Evolutionary conservation across 768 basidiomycete genomes (phyloP).

Genomic region (Boletus insuetus): DNA sequence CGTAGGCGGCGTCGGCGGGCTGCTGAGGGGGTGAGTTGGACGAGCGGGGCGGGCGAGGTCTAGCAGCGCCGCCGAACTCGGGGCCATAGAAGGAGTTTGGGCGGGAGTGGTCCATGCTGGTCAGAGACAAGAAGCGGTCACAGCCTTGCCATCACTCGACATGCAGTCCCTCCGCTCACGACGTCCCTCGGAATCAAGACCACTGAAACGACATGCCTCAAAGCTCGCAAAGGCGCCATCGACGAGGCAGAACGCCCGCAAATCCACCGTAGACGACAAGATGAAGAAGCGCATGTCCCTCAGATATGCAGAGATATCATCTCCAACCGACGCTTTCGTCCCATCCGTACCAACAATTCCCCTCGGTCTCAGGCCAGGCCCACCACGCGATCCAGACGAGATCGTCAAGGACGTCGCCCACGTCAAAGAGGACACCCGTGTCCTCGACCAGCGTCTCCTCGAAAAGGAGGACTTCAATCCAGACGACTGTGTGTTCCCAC

Average conservation of each 20-base stretch:
- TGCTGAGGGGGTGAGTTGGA: conserved; percentile 26
- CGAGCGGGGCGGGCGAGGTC: conserved; percentile 11
- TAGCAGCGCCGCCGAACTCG: conserved; percentile 20
- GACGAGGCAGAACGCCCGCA: conserved; percentile 44
- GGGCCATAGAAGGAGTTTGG: conserved; percentile 34
- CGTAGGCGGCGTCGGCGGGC: conserved; percentile 33
- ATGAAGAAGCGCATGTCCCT: conserved; percentile 96
- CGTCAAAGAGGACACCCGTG: conserved; percentile 55
- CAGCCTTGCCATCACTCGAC: conserved; percentile 6
- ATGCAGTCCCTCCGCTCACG: conserved; percentile 59
- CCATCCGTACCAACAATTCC: conserved; percentile 63
- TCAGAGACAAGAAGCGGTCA: conserved; percentile 12
- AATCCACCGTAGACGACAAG: conserved; percentile 68
- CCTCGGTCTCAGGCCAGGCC: conserved; percentile 37
- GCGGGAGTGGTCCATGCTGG: conserved; percentile 35
- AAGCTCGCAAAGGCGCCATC: conserved; percentile 30
- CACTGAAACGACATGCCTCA: conserved; percentile 31
- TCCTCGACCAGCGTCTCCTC: conserved; percentile 57
- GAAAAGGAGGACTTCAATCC: conserved; percentile 84
- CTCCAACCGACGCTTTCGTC: conserved; percentile 54
- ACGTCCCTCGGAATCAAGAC: conserved; percentile 44
- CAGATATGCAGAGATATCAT: conserved; percentile 85
- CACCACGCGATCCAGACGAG: conserved; percentile 43
- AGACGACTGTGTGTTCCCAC: conserved; percentile 68
- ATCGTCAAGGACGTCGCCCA: conserved; percentile 42